phyloP scores from a whole-genome alignment of 2,329 filamentous ascomycete genomes.

The Fusarium heterosporum region DNA sequence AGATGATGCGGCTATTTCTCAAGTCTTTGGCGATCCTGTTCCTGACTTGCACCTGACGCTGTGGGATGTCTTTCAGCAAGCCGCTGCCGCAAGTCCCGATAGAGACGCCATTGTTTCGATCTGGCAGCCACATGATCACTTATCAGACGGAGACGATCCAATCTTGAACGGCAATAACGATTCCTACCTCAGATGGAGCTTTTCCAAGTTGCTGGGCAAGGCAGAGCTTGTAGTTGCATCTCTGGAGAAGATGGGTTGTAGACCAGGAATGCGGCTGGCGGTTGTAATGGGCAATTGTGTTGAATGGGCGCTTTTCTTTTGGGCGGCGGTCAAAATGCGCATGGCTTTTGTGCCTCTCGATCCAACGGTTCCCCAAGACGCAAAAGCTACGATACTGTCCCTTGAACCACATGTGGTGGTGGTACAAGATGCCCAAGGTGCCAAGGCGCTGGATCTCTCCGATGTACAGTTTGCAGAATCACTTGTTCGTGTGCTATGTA shows the following conservation, averaged over 20 bases:
- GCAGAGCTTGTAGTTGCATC: constrained; percentile 44
- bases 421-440: constrained; percentile 48
- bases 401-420: constrained; percentile 49
- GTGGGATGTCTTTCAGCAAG: constrained; percentile 51
- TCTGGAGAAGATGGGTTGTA: constrained; percentile 42
- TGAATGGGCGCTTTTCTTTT: constrained; percentile 55
- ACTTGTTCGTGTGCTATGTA: constrained; percentile 44
- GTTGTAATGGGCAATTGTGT: constrained; percentile 53
- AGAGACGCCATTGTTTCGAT: constrained; percentile 53
- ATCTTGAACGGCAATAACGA: constrained; percentile 1
- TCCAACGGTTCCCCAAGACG: constrained; percentile 44
- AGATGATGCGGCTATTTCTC: constrained; percentile 35
- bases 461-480: background rate
- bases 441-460: constrained; percentile 34
- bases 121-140: constrained; percentile 46
- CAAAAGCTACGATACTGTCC: constrained; percentile 39
- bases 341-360: constrained; percentile 54
- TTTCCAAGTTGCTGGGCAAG: constrained; percentile 43
- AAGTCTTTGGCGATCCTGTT: constrained; percentile 47
- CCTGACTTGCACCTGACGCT: constrained; percentile 47
- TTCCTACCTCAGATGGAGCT: constrained; percentile 49
- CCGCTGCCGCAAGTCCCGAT: constrained; percentile 47
- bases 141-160: constrained; percentile 3
- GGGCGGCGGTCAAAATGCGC: constrained; percentile 52
- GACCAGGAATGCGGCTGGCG: constrained; percentile 48